These are phyloP conservation scores for Emergomyces pasteurianus DNA, from an alignment of 2,329 filamentous ascomycete species.

Conservation along the genomic window DNA sequence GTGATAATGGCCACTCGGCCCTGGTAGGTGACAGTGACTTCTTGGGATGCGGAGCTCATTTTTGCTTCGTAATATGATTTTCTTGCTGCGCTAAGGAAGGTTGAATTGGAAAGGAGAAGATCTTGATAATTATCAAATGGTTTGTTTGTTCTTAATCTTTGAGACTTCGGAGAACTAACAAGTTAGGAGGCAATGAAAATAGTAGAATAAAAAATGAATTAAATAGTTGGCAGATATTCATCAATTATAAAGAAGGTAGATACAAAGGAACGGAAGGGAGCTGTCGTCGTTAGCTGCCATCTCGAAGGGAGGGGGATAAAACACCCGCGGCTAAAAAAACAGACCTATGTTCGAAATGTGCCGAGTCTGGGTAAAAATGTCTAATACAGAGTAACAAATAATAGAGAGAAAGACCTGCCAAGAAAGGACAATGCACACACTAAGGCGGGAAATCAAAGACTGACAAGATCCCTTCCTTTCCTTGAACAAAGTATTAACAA, in stretches of 20 bases:
- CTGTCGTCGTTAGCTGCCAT: not conserved
- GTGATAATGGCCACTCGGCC: constrained; percentile 72
- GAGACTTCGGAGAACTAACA: too few species aligned
- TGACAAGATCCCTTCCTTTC: too few species aligned
- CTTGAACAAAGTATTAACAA: too few species aligned
- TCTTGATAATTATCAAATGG: too few species aligned
- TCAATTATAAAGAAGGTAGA: not conserved
- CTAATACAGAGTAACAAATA: not conserved
- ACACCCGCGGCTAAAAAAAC: not conserved
- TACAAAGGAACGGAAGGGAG: not conserved
- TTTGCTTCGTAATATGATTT: not conserved
- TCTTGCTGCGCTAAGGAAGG: not conserved
- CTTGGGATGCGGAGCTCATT: constrained; percentile 6
- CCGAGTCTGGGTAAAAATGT: not conserved
- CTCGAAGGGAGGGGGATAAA: not conserved
- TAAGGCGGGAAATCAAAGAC: too few species aligned
- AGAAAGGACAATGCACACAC: too few species aligned
- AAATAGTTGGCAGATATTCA: not conserved
- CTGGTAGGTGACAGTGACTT: constrained; percentile 49
- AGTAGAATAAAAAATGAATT: not conserved
- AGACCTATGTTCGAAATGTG: not conserved
- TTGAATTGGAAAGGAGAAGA: too few species aligned
- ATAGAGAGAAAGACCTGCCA: not conserved
- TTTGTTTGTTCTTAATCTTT: too few species aligned
- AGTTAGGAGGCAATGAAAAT: too few species aligned